phyloP scores from a whole-genome alignment of 495 filamentous ascomycete genomes.

The Darksidea phi region DNA sequence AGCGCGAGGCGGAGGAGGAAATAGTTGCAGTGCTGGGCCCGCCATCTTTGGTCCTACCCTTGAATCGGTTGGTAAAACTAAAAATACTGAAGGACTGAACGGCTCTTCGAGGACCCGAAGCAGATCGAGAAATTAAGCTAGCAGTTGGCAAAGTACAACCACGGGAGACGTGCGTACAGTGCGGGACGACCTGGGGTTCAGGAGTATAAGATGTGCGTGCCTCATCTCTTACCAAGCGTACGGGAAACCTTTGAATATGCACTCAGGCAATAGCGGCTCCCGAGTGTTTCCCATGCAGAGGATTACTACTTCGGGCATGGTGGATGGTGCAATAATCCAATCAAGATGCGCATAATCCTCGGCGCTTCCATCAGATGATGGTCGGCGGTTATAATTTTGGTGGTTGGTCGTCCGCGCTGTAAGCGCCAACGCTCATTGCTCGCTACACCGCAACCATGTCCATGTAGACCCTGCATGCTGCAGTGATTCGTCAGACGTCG shows the following conservation, averaged over 20 bases:
- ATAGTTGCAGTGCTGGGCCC: constrained; percentile 53
- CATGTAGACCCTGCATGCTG: constrained; percentile 7
- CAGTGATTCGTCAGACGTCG: constrained; percentile 21
- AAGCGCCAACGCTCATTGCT: constrained; percentile 32
- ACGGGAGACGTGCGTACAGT: constrained; percentile 8
- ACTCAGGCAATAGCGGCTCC: constrained; percentile 39
- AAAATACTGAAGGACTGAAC: constrained; percentile 13
- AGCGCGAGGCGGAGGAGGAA: constrained; percentile 51
- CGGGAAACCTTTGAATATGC: constrained; percentile 14
- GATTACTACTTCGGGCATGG: constrained; percentile 16
- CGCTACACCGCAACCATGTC: constrained; percentile 30
- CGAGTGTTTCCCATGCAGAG: constrained; percentile 26
- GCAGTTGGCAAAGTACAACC: constrained; percentile 9
- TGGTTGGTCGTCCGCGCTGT: constrained; percentile 23
- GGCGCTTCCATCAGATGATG: constrained; percentile 31
- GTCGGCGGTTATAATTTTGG: constrained; percentile 36
- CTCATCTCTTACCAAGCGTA: constrained; percentile 8
- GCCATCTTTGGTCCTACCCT: constrained; percentile 35
- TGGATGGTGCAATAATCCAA: constrained; percentile 28
- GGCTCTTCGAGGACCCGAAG: background rate
- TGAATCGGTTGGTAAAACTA: constrained; percentile 10
- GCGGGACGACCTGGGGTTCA: constrained; percentile 33
- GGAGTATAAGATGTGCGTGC: constrained; percentile 27
- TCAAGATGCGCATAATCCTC: constrained; percentile 30
- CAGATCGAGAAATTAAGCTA: constrained; percentile 1